These are phyloP conservation scores for Dactylis glomerata DNA, from an alignment of 176 grass and related monocot genomes.

Conservation along the genomic window DNA sequence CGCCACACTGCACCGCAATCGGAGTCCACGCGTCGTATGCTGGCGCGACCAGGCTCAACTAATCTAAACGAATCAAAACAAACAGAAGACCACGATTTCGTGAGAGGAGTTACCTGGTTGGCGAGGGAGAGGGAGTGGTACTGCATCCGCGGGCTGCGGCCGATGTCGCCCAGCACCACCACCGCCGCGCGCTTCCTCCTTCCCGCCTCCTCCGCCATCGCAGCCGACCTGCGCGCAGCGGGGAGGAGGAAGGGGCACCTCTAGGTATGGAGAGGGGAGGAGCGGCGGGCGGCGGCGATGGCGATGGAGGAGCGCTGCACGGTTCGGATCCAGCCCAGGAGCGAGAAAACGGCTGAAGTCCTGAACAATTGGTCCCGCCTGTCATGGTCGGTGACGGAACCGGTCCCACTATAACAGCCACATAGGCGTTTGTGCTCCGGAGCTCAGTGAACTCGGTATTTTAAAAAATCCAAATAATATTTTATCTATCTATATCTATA, in stretches of 20 bases:
- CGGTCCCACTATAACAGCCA: too few relatives aligned
- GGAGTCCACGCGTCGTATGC: background rate
- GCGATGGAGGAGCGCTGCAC: background rate
- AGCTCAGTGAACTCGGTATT: too few relatives aligned
- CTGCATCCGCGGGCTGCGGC: slow-evolving; percentile 95
- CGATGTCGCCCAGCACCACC: slow-evolving; percentile 93
- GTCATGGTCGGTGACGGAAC: too few relatives aligned
- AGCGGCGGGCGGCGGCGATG: background rate
- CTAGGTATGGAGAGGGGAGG: background rate
- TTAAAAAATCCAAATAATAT: too few relatives aligned
- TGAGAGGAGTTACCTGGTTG: slow-evolving; percentile 46
- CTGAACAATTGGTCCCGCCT: too few relatives aligned
- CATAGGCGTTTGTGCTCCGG: too few relatives aligned
- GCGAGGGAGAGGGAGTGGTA: slow-evolving; percentile 95
- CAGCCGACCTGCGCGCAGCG: background rate
- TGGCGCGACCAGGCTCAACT: background rate
- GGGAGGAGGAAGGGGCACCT: too few relatives aligned
- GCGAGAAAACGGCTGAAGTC: background rate
- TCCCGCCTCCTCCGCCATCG: slow-evolving; percentile 23
- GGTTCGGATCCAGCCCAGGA: background rate
- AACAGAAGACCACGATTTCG: background rate
- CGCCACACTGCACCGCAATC: background rate
- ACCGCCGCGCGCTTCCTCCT: slow-evolving; percentile 65
- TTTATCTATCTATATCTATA: too few relatives aligned
- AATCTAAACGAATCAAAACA: background rate